Evolutionary conservation across 176 grass and related monocot species (phyloP), one percentile per base, ranked within the genome.

Genomic region (Stipa capillata): DNA sequence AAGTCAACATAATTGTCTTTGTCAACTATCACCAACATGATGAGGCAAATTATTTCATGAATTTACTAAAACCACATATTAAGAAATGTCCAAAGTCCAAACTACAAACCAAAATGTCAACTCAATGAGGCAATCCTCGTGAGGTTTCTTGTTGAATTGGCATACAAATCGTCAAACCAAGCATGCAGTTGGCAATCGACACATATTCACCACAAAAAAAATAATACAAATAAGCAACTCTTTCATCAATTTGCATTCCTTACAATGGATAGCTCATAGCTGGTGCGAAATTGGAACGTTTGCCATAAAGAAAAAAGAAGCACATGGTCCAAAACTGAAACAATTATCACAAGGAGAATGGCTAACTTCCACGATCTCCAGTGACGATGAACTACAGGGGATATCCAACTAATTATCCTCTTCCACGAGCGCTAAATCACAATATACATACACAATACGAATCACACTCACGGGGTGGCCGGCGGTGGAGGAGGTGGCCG

Each of bases 261-360:
- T 28, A 4, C 43, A 50, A 47, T 52, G 81, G 69, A 78, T 62
- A 83, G 73, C 65, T 72, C 81, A 69, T 66, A 76, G 81, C 76
- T 80, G 87, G 59, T 75, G 68, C 52, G 76, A 89, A 84, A 42
- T 80, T 80, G 74, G 60, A 68, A 60, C 42, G 9, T 70, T 52
- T 52, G 82, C 69, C 52, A 29, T 80, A 84, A 89, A 89, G 42
- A 76, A 23, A 28, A 43, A 78, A 37, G 17, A 60, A 55, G 57
- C 20, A 45, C 72, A 20, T 32, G 27, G 29, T 13, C 27, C 64
- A 60, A 17, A 64, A 15, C 15, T 28, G 5, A 15, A 12, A 11
- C 76, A 25, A 44, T 48, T 18, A 79, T 54, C 62, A 42, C 40
- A 15, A 77, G 40, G 57, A 23, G 11, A 60, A 48, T 24, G 74